These are phyloP conservation scores for Trypanosoma melophagium DNA, from an alignment of 208 protist species.

Conservation along the genomic window DNA sequence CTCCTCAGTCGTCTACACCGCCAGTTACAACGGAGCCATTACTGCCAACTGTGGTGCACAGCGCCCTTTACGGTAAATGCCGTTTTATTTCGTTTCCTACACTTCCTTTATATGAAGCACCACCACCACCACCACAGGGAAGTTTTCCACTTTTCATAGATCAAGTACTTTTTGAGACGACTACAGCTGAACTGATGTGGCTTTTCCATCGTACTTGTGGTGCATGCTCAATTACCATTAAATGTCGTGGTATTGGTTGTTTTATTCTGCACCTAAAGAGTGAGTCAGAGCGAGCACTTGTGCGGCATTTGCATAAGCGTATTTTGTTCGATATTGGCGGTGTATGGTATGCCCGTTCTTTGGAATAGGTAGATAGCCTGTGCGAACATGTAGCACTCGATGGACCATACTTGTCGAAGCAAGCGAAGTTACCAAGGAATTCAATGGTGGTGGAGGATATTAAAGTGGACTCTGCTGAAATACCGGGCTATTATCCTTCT, in stretches of 20 bases:
- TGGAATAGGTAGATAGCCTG: conserved; percentile 71
- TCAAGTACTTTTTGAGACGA: conserved; percentile 84
- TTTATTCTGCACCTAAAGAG: conserved; percentile 72
- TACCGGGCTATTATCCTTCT: conserved; percentile 1
- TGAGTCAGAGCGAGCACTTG: conserved; percentile 53
- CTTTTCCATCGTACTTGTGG: conserved; percentile 71
- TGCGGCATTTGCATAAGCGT: conserved; percentile 79
- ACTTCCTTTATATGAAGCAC: conserved; percentile 28
- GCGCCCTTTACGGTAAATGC: conserved; percentile 59
- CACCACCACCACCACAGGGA: conserved; percentile 15
- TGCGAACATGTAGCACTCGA: conserved; percentile 79
- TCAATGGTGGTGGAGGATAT: conserved; percentile 86
- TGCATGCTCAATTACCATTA: conserved; percentile 53
- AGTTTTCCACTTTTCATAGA: conserved; percentile 71
- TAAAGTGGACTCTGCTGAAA: conserved; percentile 37
- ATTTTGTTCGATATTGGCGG: conserved; percentile 81
- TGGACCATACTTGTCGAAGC: conserved; percentile 52
- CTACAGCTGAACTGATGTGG: conserved; percentile 70
- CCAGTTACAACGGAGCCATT: conserved; percentile 22
- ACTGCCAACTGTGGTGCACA: conserved; percentile 58
- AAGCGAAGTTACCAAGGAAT: conserved; percentile 66
- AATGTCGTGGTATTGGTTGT: conserved; percentile 75
- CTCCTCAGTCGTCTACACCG: neutral
- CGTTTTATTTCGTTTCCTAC: conserved; percentile 69
- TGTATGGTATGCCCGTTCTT: conserved; percentile 71